Evolutionary conservation across 1,284 basidiomycete genomes (phyloP), one percentile per base, ranked within the genome.

Genomic region (Nidula niveotomentosa): DNA sequence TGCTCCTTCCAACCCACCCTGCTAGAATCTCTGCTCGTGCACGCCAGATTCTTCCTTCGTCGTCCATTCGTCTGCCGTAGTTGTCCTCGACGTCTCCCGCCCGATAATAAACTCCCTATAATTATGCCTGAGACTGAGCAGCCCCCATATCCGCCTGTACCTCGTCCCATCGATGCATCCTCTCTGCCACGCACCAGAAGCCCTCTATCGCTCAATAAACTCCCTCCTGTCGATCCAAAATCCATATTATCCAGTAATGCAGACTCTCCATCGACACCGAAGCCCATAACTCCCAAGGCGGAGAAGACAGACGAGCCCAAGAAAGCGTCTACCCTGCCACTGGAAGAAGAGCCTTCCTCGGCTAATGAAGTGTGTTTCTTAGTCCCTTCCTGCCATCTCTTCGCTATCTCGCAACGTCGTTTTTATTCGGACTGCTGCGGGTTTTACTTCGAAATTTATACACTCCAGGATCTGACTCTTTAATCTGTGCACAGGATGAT

Each of bases 91-190:
- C 23, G 23, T 53, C 30, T 53, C 55, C 44, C 56, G 53, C 51
- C 59, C 51, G 13, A 3, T 33, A 48, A 60, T 41, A 23, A 23
- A 23, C 37, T 50, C 53, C 39, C 54, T 53, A 50, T 46, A 34
- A 49, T 30, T 13, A 65, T 64, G 61, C 57, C 61, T 48, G 49
- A 54, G 9, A 58, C 55, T 39, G 60, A 59, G 34, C 60, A 53
- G 23, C 23, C 23, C 52, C 52, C 59, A 43, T 56, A 43, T 23
- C 50, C 48, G 13, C 50, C 49, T 10, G 47, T 56, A 41, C 44
- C 54, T 53, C 49, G 43, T n/a, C 56, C 44, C 35, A 36, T 55
- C 49, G 53, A 53, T 48, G 48, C 56, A 13, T 18, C 49, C 15
- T 44, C 35, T 17, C 49, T 17, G 12, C 39, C 12, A 49, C 48